phyloP scores from a whole-genome alignment of 75 land plant genomes.

The Chamaecyparis obtusa region DNA sequence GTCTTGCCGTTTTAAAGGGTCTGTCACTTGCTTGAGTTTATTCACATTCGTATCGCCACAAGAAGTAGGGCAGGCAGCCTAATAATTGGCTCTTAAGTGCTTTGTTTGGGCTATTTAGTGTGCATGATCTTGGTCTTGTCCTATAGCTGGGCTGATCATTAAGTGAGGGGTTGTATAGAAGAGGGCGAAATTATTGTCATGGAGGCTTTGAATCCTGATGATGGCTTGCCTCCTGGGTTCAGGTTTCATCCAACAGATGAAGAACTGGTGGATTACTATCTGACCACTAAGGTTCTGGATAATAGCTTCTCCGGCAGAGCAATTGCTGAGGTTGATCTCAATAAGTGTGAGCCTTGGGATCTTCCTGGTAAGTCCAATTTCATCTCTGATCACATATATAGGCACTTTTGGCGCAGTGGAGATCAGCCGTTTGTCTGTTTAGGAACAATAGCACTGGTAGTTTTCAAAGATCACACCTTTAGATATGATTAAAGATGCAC shows the following conservation, averaged over 20 bases:
- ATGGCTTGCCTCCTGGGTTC: constrained; percentile 61
- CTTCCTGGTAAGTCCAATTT: constrained; percentile 55
- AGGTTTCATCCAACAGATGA: constrained; percentile 78
- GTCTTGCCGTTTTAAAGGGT: neutral
- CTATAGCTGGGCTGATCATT: neutral
- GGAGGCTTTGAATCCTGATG: constrained; percentile 20
- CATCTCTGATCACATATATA: neutral
- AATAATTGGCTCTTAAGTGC: constrained; percentile 2
- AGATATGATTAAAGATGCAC: too few relatives aligned
- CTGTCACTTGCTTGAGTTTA: neutral
- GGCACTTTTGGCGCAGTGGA: neutral
- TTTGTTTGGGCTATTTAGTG: neutral
- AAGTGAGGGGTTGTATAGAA: too few relatives aligned
- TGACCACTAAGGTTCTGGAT: constrained; percentile 67
- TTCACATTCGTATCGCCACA: neutral
- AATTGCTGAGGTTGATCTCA: constrained; percentile 82
- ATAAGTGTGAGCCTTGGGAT: constrained; percentile 86
- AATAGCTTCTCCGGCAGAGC: constrained; percentile 38
- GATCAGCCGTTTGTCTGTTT: neutral
- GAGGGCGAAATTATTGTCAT: too few relatives aligned
- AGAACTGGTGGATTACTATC: constrained; percentile 69
- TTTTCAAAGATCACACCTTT: neutral
- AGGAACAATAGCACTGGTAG: neutral
- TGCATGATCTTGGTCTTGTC: neutral
- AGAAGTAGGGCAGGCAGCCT: neutral